A percentile compares a stretch with the other conserved stretches of the same genome.
These are phyloP conservation scores for Nitzschia sp. DNA, from an alignment of 108 stramenopile genomes.

Conservation along the genomic window DNA sequence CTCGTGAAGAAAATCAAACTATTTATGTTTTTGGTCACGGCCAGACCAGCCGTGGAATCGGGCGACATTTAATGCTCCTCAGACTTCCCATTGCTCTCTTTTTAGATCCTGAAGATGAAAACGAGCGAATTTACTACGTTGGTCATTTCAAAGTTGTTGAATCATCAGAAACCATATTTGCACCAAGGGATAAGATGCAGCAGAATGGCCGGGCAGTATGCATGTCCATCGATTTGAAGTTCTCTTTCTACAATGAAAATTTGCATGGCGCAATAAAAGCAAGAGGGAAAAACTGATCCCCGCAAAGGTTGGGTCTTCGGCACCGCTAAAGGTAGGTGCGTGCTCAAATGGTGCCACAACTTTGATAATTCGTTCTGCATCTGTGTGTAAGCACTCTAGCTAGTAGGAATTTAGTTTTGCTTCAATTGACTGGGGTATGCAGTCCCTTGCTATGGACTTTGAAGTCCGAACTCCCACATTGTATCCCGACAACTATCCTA, in stretches of 20 bases:
- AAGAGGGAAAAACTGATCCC: too few species aligned
- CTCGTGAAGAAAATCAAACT: neutral
- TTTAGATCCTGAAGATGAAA: neutral
- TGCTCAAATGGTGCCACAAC: too few species aligned
- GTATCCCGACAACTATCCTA: too few species aligned
- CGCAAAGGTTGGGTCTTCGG: too few species aligned
- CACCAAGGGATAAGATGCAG: neutral
- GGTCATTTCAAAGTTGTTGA: neutral
- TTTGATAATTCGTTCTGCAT: too few species aligned
- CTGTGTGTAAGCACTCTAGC: too few species aligned
- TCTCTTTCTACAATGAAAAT: neutral
- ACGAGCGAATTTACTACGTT: neutral
- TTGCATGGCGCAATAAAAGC: too few species aligned
- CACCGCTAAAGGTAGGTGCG: too few species aligned
- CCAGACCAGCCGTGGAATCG: neutral
- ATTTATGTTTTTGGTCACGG: neutral
- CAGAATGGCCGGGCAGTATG: neutral
- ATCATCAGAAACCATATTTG: neutral
- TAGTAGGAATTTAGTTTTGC: too few species aligned
- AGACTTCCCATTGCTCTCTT: neutral
- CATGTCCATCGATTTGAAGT: neutral
- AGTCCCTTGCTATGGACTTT: too few species aligned
- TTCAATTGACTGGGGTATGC: too few species aligned
- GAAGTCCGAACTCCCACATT: too few species aligned
- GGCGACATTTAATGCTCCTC: neutral